phyloP scores from a whole-genome alignment of 2,329 filamentous ascomycete species.

The Alternaria tenuissima region DNA sequence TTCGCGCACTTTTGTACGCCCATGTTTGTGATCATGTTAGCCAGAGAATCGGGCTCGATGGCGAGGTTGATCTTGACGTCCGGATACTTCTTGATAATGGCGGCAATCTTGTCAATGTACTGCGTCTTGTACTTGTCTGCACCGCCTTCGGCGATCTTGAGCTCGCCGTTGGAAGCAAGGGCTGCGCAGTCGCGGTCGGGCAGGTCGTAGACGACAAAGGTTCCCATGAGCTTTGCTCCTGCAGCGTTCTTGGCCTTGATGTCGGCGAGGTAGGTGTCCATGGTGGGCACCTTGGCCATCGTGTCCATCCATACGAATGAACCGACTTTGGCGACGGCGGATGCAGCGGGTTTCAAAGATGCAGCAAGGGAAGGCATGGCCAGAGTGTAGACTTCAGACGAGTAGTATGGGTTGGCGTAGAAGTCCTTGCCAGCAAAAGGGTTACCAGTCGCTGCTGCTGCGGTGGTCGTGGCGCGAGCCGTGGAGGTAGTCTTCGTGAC shows the following conservation, averaged over 20 bases:
- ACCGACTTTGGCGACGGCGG: conserved; percentile 59
- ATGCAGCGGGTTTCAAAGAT: conserved; percentile 61
- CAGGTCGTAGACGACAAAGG: conserved; percentile 69
- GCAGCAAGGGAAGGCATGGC: conserved; percentile 70
- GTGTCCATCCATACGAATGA: conserved; percentile 65
- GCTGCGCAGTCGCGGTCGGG: conserved; percentile 71
- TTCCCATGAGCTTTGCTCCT: conserved; percentile 59
- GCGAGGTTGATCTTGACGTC: conserved; percentile 61
- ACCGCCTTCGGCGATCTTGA: conserved; percentile 62
- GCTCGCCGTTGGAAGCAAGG: conserved; percentile 69
- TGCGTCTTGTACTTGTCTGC: conserved; percentile 58
- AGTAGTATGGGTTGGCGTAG: conserved; percentile 63
- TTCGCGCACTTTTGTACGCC: conserved; percentile 63
- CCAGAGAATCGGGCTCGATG: conserved; percentile 58
- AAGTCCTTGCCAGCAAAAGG: conserved; percentile 60
- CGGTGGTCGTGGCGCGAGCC: conserved; percentile 20
- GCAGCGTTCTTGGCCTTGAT: conserved; percentile 58
- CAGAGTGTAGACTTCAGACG: conserved; percentile 60
- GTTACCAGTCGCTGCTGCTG: conserved; percentile 53
- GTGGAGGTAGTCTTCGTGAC: conserved; percentile 18
- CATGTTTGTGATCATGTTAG: conserved; percentile 69
- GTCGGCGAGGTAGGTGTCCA: conserved; percentile 58
- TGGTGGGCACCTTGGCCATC: conserved; percentile 58
- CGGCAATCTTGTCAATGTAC: conserved; percentile 64
- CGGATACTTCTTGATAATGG: conserved; percentile 62